Evolutionary conservation across 2,329 filamentous ascomycete species (phyloP).

Genomic region (Pseudopyrenochaeta lycopersici): DNA sequence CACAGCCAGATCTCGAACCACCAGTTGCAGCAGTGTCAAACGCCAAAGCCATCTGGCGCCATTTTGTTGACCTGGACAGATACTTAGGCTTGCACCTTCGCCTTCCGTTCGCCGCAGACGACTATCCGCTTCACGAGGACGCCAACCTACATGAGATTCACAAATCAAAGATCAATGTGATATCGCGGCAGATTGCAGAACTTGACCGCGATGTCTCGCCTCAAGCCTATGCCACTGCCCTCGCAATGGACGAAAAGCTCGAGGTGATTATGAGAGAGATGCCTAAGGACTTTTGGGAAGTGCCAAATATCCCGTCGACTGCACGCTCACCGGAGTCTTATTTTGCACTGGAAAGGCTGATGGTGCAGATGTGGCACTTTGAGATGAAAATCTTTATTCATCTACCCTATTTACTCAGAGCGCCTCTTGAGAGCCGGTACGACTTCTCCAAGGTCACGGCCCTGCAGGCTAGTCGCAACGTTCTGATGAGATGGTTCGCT

Average conservation of each 20-base stretch:
- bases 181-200: slow-evolving; percentile 37
- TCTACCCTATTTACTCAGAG: slow-evolving; percentile 44
- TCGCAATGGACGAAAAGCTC: slow-evolving; percentile 43
- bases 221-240: slow-evolving; percentile 42
- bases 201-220: slow-evolving; percentile 41
- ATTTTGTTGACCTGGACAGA: slow-evolving; percentile 41
- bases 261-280: slow-evolving; percentile 40
- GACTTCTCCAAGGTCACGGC: slow-evolving; percentile 47
- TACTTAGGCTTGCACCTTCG: slow-evolving; percentile 46
- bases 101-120: slow-evolving; percentile 45
- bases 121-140: slow-evolving; percentile 36
- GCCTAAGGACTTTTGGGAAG: slow-evolving; percentile 47
- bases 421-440: slow-evolving; percentile 41
- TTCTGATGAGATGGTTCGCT: slow-evolving; percentile 49
- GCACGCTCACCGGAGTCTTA: slow-evolving; percentile 40
- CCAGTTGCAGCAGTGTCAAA: slow-evolving; percentile 36
- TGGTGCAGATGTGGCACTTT: slow-evolving; percentile 49
- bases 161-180: slow-evolving; percentile 30
- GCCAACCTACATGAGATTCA: slow-evolving; percentile 30
- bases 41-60: slow-evolving; percentile 41
- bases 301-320: slow-evolving; percentile 46
- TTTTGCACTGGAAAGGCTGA: slow-evolving; percentile 37
- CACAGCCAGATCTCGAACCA: slow-evolving; percentile 24
- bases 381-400: slow-evolving; percentile 48
- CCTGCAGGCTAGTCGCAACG: slow-evolving; percentile 45